phyloP scores from a whole-genome alignment of 2,329 filamentous ascomycete species.

The Thyridium curvatum region DNA sequence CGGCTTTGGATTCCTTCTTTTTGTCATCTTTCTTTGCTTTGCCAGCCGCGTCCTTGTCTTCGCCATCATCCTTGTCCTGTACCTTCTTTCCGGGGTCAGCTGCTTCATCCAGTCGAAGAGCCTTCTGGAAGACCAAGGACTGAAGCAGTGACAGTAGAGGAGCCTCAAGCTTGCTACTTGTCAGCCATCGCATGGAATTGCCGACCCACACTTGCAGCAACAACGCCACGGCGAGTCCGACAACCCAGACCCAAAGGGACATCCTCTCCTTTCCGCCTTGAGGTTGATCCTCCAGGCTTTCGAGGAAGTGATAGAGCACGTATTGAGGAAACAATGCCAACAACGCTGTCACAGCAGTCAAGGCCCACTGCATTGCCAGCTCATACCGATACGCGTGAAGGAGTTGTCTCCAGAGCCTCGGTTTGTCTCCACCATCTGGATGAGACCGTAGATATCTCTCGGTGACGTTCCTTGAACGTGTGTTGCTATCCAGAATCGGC shows the following conservation, averaged over 20 bases:
- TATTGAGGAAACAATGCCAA: slow-evolving; percentile 25
- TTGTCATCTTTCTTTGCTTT: slow-evolving; percentile 1
- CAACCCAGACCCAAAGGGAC: slow-evolving; percentile 21
- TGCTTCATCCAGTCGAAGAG: slow-evolving; percentile 24
- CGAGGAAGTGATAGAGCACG: slow-evolving; percentile 26
- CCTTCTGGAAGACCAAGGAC: slow-evolving; percentile 26
- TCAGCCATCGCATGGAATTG: slow-evolving; percentile 24
- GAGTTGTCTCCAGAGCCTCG: slow-evolving; percentile 24
- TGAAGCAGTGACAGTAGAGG: slow-evolving; percentile 23
- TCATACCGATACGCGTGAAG: slow-evolving; percentile 17
- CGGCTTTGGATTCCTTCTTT: slow-evolving; percentile 4
- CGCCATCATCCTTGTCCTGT: slow-evolving; percentile 7
- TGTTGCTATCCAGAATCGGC: slow-evolving; percentile 20
- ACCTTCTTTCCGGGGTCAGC: slow-evolving; percentile 14
- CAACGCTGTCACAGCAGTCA: slow-evolving; percentile 21
- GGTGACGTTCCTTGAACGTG: slow-evolving; percentile 19
- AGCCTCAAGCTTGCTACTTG: slow-evolving; percentile 21
- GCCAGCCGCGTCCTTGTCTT: slow-evolving; percentile 4
- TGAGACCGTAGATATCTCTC: slow-evolving; percentile 11
- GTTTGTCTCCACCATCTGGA: slow-evolving; percentile 8
- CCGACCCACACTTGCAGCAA: slow-evolving; percentile 21
- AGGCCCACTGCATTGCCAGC: slow-evolving; percentile 21
- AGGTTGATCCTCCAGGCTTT: slow-evolving; percentile 17
- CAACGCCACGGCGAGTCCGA: slow-evolving; percentile 20
- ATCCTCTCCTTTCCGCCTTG: slow-evolving; percentile 8